phyloP scores from a whole-genome alignment of 2,329 filamentous ascomycete genomes.

The Sporothrix pseudoabietina region DNA sequence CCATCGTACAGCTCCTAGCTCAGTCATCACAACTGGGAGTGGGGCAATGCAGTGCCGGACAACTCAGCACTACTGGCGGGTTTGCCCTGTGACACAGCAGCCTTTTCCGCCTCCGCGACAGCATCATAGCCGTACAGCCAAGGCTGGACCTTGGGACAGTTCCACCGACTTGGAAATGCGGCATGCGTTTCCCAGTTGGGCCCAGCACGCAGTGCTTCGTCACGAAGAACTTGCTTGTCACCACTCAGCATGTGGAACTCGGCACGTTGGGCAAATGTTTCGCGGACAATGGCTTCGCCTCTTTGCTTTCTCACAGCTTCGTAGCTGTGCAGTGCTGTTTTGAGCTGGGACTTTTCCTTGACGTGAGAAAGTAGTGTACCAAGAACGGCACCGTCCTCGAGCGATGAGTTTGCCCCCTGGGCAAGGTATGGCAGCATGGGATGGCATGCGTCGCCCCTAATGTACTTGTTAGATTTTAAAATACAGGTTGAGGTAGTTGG shows the following conservation, averaged over 20 bases:
- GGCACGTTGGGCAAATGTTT: not conserved
- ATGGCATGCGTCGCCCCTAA: not conserved
- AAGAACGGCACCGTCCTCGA: not conserved
- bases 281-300: not conserved
- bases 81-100: not conserved
- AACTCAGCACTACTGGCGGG: not conserved
- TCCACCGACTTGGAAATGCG: not conserved
- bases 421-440: not conserved
- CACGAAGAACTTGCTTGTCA: not conserved
- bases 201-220: not conserved
- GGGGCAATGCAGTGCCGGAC: not conserved
- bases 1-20: too few species aligned
- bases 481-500: not conserved
- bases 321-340: not conserved
- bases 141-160: conserved; percentile 5
- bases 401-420: not conserved
- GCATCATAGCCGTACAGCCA: conserved; percentile 2
- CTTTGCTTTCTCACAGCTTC: not conserved
- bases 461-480: not conserved
- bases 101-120: not conserved
- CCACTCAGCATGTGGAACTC: not conserved
- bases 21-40: not conserved
- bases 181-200: not conserved
- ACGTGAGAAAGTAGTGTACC: not conserved
- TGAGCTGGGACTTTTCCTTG: not conserved